Conservation (phyloP, 176 grass and related monocot genomes). For the Zea luxurians region DNA sequence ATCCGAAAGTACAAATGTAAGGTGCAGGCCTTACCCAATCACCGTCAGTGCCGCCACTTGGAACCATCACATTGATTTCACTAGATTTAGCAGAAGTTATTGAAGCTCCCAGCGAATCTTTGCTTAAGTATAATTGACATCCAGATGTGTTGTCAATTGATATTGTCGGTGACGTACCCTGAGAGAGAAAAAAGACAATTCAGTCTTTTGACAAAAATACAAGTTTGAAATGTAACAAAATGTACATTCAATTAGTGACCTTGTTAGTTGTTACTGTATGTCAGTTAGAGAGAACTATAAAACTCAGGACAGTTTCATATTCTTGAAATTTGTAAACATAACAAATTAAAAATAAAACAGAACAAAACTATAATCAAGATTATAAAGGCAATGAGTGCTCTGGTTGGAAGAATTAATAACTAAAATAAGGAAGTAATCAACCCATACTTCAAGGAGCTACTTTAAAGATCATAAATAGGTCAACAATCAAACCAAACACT, state of each 20-base stretch:
- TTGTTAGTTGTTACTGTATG: background rate
- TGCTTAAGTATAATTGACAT: constrained; percentile 91
- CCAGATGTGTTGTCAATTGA: constrained; percentile 96
- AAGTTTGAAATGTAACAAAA: background rate
- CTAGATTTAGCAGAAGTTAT: constrained; percentile 97
- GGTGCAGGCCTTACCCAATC: constrained; percentile 71
- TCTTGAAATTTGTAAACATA: background rate
- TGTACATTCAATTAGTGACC: background rate
- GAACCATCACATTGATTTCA: constrained; percentile 93
- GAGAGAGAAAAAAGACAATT: constrained; percentile 15
- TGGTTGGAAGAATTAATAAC: background rate
- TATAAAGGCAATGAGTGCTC: constrained; percentile 3
- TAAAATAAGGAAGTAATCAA: background rate
- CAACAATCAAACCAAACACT: background rate
- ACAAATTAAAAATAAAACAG: background rate
- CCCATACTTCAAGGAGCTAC: constrained; percentile 11
- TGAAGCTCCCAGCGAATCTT: constrained; percentile 69
- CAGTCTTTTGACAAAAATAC: background rate
- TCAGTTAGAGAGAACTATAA: background rate
- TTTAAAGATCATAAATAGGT: background rate
- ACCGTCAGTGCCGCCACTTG: constrained; percentile 52
- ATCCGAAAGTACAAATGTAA: background rate
- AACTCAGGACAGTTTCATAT: background rate
- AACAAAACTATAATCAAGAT: constrained; percentile 9
- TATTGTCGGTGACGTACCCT: constrained; percentile 90